These are phyloP conservation scores for Diaporthe vexans DNA, from an alignment of 2,329 filamentous ascomycete genomes.

Conservation along the genomic window DNA sequence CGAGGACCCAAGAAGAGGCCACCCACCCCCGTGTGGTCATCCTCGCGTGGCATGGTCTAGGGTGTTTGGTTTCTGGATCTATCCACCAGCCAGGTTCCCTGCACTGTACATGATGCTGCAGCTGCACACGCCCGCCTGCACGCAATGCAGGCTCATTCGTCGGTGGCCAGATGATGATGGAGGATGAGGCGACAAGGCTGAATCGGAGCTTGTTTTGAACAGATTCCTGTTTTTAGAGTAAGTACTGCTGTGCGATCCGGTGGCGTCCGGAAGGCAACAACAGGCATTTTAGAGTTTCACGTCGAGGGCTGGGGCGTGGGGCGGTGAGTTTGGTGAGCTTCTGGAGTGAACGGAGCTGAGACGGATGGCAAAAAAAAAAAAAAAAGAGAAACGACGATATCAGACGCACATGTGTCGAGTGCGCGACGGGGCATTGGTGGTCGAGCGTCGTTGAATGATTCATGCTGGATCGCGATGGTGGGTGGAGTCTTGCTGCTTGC, in stretches of 20 bases:
- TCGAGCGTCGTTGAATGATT: slow-evolving; percentile 25
- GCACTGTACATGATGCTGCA: too few species aligned
- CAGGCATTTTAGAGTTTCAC: background rate
- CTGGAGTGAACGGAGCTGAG: background rate
- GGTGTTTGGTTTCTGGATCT: background rate
- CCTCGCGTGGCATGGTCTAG: slow-evolving; percentile 14
- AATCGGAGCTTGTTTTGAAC: background rate
- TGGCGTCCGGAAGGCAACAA: background rate
- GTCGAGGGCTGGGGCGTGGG: background rate
- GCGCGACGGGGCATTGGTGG: background rate
- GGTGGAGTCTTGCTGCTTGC: background rate
- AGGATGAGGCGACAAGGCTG: slow-evolving; percentile 12
- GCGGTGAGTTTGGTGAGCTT: slow-evolving; percentile 27
- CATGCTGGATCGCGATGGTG: slow-evolving; percentile 4
- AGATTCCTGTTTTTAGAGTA: slow-evolving; percentile 3
- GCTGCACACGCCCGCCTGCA: background rate
- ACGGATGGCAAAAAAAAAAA: too few species aligned
- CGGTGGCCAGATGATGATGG: slow-evolving; percentile 19
- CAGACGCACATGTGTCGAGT: slow-evolving; percentile 2
- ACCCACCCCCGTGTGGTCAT: slow-evolving; percentile 11
- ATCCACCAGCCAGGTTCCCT: too few species aligned
- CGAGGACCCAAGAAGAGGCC: background rate
- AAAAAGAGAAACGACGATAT: too few species aligned
- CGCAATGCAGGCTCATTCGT: background rate
- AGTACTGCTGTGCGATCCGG: background rate